phyloP scores from a whole-genome alignment of 768 basidiomycete genomes.

The Pleurotus citrinopileatus region DNA sequence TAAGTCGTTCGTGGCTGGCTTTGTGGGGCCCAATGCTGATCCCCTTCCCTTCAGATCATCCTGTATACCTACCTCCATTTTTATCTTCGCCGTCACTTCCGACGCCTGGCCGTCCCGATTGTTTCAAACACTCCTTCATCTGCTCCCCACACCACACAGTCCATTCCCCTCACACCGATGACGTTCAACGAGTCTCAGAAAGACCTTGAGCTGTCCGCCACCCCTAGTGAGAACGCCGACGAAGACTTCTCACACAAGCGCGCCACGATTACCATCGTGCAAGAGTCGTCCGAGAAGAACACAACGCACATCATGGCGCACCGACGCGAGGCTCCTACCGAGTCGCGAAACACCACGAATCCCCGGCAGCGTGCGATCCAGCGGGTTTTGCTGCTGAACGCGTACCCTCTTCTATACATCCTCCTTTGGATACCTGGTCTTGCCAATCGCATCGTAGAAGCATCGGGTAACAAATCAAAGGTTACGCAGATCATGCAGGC shows the following conservation, averaged over 20 bases:
- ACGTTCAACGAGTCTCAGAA: constrained; percentile 5
- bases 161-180: constrained; percentile 4
- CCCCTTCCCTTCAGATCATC: neutral
- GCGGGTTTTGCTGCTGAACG: constrained; percentile 13
- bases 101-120: constrained; percentile 5
- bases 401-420: constrained; percentile 16
- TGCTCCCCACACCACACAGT: neutral
- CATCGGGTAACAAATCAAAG: constrained; percentile 8
- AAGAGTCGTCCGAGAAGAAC: neutral
- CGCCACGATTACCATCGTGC: neutral
- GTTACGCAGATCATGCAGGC: constrained; percentile 13
- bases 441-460: constrained; percentile 15
- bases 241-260: neutral
- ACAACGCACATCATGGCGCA: constrained; percentile 7
- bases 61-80: constrained; percentile 3
- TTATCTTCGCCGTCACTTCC: constrained; percentile 2
- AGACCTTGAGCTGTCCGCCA: neutral
- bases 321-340: neutral
- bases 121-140: constrained; percentile 7
- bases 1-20: constrained; percentile 21
- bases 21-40: constrained; percentile 6
- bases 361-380: constrained; percentile 7
- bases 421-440: constrained; percentile 16
- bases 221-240: neutral
- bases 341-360: neutral